Percentiles rank a stretch among this genome's conserved stretches.
Conservation (phyloP, 768 basidiomycete species). For the Psilocybe subaeruginosa region DNA sequence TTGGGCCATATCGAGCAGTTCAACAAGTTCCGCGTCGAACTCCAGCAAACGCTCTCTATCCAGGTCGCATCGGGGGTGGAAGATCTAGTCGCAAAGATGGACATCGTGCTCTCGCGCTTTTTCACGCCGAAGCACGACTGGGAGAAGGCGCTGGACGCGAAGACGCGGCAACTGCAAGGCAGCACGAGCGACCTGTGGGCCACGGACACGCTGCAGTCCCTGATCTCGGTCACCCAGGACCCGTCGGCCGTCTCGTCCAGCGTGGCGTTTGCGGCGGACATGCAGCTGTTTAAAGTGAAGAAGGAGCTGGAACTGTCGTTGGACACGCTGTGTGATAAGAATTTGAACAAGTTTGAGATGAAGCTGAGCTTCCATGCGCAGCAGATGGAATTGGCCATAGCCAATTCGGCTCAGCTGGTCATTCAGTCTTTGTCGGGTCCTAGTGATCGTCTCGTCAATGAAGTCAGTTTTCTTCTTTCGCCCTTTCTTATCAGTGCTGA, state of each 20-base stretch:
- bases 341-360: slow-evolving; percentile 13
- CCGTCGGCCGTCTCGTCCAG: not conserved
- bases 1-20: slow-evolving; percentile 17
- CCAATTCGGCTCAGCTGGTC: slow-evolving; percentile 11
- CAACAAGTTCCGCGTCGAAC: slow-evolving; percentile 12
- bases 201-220: slow-evolving; percentile 10
- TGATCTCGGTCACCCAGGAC: slow-evolving; percentile 17
- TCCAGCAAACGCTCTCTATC: slow-evolving; percentile 19
- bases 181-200: slow-evolving; percentile 10
- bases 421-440: slow-evolving; percentile 19
- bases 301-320: slow-evolving; percentile 12
- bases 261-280: not conserved
- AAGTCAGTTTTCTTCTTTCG: not conserved
- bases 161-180: slow-evolving; percentile 12
- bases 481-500: not conserved
- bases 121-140: slow-evolving; percentile 20
- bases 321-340: slow-evolving; percentile 11
- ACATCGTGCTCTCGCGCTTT: slow-evolving; percentile 15
- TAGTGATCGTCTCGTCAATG: slow-evolving; percentile 18
- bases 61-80: slow-evolving; percentile 16
- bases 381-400: slow-evolving; percentile 15
- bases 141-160: slow-evolving; percentile 19
- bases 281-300: not conserved
- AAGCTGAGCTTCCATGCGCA: slow-evolving; percentile 17
- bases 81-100: slow-evolving; percentile 18